Base-by-base conservation (phyloP, 1,284 basidiomycete species). In the Mrakiaceae sp. region DNA sequence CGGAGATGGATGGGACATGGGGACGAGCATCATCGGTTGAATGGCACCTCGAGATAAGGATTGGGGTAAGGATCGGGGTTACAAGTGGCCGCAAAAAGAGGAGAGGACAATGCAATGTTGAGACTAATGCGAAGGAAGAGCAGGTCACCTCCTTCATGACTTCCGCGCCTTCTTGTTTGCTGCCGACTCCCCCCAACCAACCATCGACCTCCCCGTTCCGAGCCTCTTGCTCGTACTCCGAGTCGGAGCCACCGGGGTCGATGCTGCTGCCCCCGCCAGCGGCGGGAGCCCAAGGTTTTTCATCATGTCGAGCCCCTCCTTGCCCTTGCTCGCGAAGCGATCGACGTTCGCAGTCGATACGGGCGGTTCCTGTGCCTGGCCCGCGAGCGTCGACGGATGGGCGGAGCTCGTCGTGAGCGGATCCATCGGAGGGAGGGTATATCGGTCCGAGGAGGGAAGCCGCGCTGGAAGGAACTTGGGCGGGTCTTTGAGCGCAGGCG, bases 401-500 rank as follows among this genome's bases (percentile, higher is more conserved):
- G 63, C 57, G 7, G 63, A 64, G 8, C 57, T 43, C 42, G 57
- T 54, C 44, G 58, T 64, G 43, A 40, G 44, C 5, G 63, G 49
- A 39, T 64, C 46, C 51, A 64, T 48, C 14, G 63, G 63, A n/a
- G 63, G 63, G 44, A 64, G 63, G 2, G 58, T 40, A 51, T 58
- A 64, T 10, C 63, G 57, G n/a, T 64, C 51, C 9, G 53, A 44
- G 42, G 43, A 48, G 0, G 46, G 16, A 11, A 54, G 16, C 0
- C 56, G 54, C 7, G 11, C 11, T 10, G 55, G 62, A 5, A 48
- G 53, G 14, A 27, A 49, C 42, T 63, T 63, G 42, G 62, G 47
- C 16, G 55, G 62, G 44, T 58, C 62, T 11, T 53, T 53, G 52
- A 39, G 14, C 40, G 52, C 7, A 11, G 5, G 4, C 5, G 52